A percentile compares a stretch with the other conserved stretches of the same genome.
Conservation (phyloP, 805 yeast species). For the Yarrowia hollandica region DNA sequence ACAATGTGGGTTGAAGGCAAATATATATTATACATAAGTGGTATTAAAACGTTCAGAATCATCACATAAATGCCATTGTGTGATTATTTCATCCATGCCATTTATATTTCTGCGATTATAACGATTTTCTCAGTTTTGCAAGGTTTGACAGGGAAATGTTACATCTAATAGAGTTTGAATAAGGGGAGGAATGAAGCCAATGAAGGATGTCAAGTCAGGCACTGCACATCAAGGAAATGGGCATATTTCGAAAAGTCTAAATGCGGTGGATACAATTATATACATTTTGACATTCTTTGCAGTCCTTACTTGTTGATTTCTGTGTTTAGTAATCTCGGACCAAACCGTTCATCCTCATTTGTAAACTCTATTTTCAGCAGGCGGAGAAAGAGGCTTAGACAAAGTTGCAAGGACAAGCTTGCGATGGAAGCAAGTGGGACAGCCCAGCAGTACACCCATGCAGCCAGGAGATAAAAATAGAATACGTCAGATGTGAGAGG, state of each 20-base stretch:
- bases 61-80: no score
- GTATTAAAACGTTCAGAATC: no score
- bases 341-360: not conserved
- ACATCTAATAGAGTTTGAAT: not conserved
- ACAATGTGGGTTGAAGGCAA: not conserved
- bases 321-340: no score
- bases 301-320: no score
- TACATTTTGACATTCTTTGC: no score
- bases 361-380: not conserved
- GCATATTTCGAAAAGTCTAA: no score
- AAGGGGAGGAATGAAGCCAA: constrained; percentile 8
- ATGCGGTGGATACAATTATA: not conserved
- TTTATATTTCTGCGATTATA: no score
- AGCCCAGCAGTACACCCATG: constrained; percentile 16
- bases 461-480: constrained; percentile 17
- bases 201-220: not conserved
- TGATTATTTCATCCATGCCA: no score
- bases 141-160: not conserved
- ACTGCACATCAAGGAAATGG: no score
- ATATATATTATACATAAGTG: no score
- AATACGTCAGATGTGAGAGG: not conserved
- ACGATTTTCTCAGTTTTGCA: not conserved
- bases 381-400: constrained; percentile 26
- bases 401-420: constrained; percentile 2
- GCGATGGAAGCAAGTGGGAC: constrained; percentile 16